These are phyloP conservation scores for Tolypocladium amazonense DNA, from an alignment of 2,329 filamentous ascomycete species.

Conservation along the genomic window DNA sequence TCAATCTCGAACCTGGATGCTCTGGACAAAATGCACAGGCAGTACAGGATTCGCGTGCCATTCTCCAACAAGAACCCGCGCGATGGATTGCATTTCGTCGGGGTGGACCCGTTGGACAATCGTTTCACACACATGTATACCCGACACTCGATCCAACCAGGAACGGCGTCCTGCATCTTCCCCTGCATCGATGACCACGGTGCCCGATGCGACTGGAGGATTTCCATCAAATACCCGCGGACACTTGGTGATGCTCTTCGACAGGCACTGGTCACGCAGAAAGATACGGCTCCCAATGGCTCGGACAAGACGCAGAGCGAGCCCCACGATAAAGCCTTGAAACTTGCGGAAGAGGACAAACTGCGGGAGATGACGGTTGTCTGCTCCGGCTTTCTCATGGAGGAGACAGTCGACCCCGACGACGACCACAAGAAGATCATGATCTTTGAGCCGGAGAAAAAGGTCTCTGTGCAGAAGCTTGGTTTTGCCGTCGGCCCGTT, in stretches of 20 bases:
- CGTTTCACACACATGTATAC: constrained; percentile 91
- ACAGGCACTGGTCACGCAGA: constrained; percentile 33
- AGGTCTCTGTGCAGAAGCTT: constrained; percentile 77
- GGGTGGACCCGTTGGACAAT: constrained; percentile 65
- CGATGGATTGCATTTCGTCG: constrained; percentile 87
- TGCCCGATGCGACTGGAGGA: constrained; percentile 74
- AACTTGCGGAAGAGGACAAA: constrained; percentile 67
- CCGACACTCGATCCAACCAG: constrained; percentile 66
- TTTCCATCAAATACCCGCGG: constrained; percentile 76
- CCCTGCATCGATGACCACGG: constrained; percentile 84
- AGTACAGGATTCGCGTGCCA: constrained; percentile 52
- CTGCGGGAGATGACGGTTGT: constrained; percentile 81
- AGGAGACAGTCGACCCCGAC: constrained; percentile 66
- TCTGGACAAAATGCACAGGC: constrained; percentile 29
- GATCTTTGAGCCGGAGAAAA: constrained; percentile 66
- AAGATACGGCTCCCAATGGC: constrained; percentile 17
- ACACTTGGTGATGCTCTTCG: constrained; percentile 71
- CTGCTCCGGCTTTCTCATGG: constrained; percentile 79
- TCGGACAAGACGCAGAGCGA: constrained; percentile 27
- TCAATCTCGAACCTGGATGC: constrained; percentile 23
- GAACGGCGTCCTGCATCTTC: constrained; percentile 76
- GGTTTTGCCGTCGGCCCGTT: constrained; percentile 93
- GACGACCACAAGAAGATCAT: constrained; percentile 80
- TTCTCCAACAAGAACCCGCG: constrained; percentile 66
- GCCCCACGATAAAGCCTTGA: constrained; percentile 27